These are phyloP conservation scores for Datisca glomerata DNA, from an alignment of 306 rosid genomes.

Conservation along the genomic window DNA sequence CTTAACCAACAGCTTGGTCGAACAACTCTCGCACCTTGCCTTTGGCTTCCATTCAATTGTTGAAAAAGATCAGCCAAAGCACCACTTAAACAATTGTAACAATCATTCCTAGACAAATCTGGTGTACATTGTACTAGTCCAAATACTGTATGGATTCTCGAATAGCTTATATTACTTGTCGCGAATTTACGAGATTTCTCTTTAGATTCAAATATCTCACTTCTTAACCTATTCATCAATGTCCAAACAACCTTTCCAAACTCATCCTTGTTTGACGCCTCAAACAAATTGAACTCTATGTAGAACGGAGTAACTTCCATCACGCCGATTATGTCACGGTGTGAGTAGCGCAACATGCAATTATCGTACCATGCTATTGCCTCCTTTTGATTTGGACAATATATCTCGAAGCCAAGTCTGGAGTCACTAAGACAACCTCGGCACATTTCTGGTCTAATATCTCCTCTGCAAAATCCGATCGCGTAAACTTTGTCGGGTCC, in stretches of 20 bases:
- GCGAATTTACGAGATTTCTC: too few species aligned
- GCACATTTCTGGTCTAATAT: constrained; percentile 19
- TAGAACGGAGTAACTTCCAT: background rate
- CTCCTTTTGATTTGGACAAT: constrained; percentile 34
- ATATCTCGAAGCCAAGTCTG: constrained; percentile 4
- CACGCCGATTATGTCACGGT: constrained; percentile 9
- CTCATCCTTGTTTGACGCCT: constrained; percentile 10
- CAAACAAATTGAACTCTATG: rapidly evolving
- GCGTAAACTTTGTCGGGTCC: constrained; percentile 13
- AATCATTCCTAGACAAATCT: background rate
- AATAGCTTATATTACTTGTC: background rate
- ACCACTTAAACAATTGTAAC: background rate
- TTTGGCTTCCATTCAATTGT: too few species aligned
- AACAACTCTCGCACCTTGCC: background rate
- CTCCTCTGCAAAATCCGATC: constrained; percentile 39
- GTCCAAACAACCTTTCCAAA: background rate
- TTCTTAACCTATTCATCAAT: background rate
- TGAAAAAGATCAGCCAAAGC: background rate
- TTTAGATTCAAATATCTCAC: too few species aligned
- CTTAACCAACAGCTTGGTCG: constrained; percentile 2
- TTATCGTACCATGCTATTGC: constrained; percentile 23
- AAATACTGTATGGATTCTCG: too few species aligned
- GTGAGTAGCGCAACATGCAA: constrained; percentile 36
- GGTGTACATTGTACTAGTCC: constrained; percentile 10
- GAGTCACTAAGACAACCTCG: constrained; percentile 32